Percentiles rank a stretch among this genome's conserved stretches.
These are phyloP conservation scores for Cryphonectria nitschkei DNA, from an alignment of 2,329 filamentous ascomycete species.

Conservation along the genomic window DNA sequence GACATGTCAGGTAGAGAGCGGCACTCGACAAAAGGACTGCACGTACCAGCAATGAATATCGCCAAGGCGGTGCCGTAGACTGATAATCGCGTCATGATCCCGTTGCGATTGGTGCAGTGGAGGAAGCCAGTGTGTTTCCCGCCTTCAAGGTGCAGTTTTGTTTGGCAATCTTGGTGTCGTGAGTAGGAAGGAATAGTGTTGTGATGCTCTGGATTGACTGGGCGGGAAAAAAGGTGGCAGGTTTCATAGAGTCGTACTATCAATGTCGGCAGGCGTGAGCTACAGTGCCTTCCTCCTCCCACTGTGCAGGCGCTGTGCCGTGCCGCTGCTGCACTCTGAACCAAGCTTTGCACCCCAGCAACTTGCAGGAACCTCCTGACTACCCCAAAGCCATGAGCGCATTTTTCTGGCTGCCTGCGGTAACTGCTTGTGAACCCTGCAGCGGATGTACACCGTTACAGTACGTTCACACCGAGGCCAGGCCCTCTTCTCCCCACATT, in stretches of 20 bases:
- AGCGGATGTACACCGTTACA: background rate
- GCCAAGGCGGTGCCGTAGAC: constrained; percentile 28
- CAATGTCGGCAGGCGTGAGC: constrained; percentile 9
- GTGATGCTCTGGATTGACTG: constrained; percentile 19
- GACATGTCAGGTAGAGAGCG: constrained; percentile 1
- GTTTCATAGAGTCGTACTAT: constrained; percentile 15
- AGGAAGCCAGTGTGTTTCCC: constrained; percentile 14
- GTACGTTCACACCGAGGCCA: background rate
- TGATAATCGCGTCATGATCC: constrained; percentile 28
- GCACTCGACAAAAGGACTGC: background rate
- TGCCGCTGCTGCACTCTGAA: background rate
- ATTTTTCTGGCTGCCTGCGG: constrained; percentile 5
- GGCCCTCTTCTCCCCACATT: constrained; percentile 1
- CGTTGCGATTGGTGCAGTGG: constrained; percentile 16
- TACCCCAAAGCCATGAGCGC: background rate
- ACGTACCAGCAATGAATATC: constrained; percentile 29
- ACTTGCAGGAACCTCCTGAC: background rate
- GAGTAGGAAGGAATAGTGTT: background rate
- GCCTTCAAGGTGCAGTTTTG: background rate
- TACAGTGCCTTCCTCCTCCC: background rate
- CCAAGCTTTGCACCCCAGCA: background rate
- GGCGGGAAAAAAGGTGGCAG: constrained; percentile 24
- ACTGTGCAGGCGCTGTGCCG: background rate
- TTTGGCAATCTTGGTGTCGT: background rate
- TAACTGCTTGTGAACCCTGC: background rate